Conservation (phyloP, 73 alveolate genomes). For the Durusdinium trenchii region DNA sequence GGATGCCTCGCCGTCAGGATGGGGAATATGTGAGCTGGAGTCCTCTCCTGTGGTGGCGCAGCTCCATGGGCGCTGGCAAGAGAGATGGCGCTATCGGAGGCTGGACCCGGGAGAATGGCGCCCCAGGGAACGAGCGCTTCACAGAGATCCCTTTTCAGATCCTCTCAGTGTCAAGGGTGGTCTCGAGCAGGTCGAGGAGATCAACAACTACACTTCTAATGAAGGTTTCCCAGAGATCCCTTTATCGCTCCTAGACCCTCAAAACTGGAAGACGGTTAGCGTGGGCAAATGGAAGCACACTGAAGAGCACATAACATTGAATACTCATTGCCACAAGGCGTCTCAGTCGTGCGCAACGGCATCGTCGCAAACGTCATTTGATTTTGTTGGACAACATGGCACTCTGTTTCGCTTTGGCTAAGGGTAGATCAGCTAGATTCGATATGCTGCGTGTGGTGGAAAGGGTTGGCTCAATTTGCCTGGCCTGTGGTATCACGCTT, state of each 20-base stretch:
- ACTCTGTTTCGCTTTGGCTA: background rate
- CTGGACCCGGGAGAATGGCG: background rate
- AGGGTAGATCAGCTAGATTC: background rate
- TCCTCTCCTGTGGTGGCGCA: background rate
- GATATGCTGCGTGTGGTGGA: background rate
- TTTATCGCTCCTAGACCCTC: background rate
- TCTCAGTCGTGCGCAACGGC: background rate
- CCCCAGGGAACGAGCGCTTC: background rate
- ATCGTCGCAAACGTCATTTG: background rate
- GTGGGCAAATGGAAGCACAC: background rate
- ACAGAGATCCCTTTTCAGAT: background rate
- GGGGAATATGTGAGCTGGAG: background rate
- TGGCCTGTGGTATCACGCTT: background rate
- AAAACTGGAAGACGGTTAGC: background rate
- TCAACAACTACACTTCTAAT: background rate
- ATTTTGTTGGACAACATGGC: constrained; percentile 28
- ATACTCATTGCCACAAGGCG: background rate
- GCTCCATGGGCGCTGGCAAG: background rate
- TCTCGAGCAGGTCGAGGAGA: background rate
- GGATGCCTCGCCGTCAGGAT: constrained; percentile 1
- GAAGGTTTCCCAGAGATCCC: background rate
- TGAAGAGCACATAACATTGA: background rate
- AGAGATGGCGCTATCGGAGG: background rate
- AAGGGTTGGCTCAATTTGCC: background rate
- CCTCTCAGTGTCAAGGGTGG: background rate